Evolutionary conservation across 2,329 filamentous ascomycete species (phyloP).

Genomic region (Ophiostoma fasciatum): DNA sequence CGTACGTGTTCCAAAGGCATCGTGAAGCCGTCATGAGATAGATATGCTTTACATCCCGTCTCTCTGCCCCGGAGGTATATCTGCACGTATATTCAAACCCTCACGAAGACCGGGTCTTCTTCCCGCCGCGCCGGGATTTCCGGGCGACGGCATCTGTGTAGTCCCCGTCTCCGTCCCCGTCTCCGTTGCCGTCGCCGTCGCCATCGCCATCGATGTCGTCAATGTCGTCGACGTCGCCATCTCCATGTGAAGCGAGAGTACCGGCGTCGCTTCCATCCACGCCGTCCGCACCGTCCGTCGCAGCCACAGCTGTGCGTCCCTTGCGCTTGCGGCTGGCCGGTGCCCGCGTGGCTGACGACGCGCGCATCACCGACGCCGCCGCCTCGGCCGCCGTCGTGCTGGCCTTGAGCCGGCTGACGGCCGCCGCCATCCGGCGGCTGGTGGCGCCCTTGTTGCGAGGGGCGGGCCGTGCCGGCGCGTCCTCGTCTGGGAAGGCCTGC

Average conservation of each 20-base stretch:
- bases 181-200: conserved; percentile 7
- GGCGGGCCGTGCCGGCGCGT: conserved; percentile 17
- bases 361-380: conserved; percentile 3
- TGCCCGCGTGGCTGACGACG: conserved; percentile 3
- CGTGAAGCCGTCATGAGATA: no score
- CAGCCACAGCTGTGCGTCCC: conserved; percentile 4
- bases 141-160: background rate
- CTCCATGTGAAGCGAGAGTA: background rate
- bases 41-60: no score
- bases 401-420: conserved; percentile 18
- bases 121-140: conserved; percentile 6
- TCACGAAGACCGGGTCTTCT: conserved; percentile 1
- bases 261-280: no score
- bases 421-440: conserved; percentile 20
- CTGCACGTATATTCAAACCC: no score
- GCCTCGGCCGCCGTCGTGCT: conserved; percentile 10
- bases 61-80: no score
- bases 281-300: no score
- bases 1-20: no score
- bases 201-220: conserved; percentile 12
- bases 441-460: conserved; percentile 11
- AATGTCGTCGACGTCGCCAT: background rate
- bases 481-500: conserved; percentile 10
- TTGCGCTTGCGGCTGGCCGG: conserved; percentile 19
- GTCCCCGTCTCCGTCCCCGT: background rate